Conservation (phyloP, 1,284 basidiomycete species). For the Ustilago sp. region DNA sequence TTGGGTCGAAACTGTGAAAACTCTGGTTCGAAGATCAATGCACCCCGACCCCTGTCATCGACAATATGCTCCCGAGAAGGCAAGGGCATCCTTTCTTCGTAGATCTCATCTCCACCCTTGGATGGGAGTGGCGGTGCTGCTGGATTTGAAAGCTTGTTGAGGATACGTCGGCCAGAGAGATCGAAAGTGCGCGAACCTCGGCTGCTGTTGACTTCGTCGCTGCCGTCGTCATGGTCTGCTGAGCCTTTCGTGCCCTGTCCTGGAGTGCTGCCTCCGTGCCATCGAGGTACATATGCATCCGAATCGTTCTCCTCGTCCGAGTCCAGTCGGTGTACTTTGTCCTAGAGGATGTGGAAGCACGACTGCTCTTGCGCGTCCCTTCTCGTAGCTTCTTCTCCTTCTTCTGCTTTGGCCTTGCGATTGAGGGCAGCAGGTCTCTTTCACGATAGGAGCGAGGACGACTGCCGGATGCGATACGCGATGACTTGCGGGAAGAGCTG, state of each 20-base stretch:
- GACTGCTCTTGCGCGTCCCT: constrained; percentile 45
- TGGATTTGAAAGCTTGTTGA: constrained; percentile 53
- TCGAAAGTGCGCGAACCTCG: constrained; percentile 45
- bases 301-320: constrained; percentile 47
- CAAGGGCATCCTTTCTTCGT: constrained; percentile 29
- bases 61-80: constrained; percentile 26
- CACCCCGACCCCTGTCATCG: constrained; percentile 60
- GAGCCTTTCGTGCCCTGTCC: not conserved
- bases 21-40: constrained; percentile 70
- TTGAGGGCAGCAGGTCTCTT: constrained; percentile 26
- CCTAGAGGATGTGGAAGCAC: constrained; percentile 28
- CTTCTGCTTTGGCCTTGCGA: constrained; percentile 23
- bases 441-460: constrained; percentile 42
- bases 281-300: constrained; percentile 43
- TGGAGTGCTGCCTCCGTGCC: constrained; percentile 31
- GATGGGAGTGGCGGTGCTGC: constrained; percentile 28
- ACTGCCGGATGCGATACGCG: constrained; percentile 37
- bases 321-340: constrained; percentile 46
- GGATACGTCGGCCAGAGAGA: constrained; percentile 30
- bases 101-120: constrained; percentile 34
- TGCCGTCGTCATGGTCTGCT: constrained; percentile 24
- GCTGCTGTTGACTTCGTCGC: constrained; percentile 24
- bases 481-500: constrained; percentile 42
- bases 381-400: constrained; percentile 35
- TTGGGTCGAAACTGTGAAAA: constrained; percentile 71